Evolutionary conservation across 805 yeast genomes (phyloP), one percentile per base, ranked within the genome.

Genomic region (Starmerella kuoi): DNA sequence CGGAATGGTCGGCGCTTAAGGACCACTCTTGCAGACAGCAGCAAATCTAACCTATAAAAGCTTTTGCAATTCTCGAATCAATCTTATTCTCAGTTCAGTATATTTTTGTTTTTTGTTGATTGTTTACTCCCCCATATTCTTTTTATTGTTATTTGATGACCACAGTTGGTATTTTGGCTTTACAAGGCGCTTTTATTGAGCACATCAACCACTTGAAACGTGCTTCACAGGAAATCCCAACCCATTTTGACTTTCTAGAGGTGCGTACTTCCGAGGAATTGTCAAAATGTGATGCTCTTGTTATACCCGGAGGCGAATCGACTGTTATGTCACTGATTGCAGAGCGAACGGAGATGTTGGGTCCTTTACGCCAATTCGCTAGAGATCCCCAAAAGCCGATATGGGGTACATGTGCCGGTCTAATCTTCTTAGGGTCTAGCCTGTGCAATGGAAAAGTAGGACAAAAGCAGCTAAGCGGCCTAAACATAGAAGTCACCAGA

Each of bases 361-460:
- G 67, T 21, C 79, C 80, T 2, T 61, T 81, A 41, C 59, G 66
- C 31, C 55, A 63, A 11, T 74, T 71, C 56, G 73, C 76, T 20
- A 65, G 68, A 37, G 61, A 54, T 25, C 51, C 68, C 6, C 61
- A 62, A 18, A 72, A 70, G 46, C 76, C 82, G 1, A 70, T 75
- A 11, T 82, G 93, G 93, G 93, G 93, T 0, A 82, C 93, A 1
- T 82, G 93, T 60, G 93, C 93, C 2, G 93, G 93, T 2, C 62
- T 82, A 51, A 81, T 82, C 39, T 67, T 80, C 49, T 62, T 82
- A 20, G 70, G 86, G 6, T 64, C 69, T 42, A 63, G 77, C 28
- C 61, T 67, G 14, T 69, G 73, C 53, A 78, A 75, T 18, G 67
- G 60, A 6, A 47, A 51, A 37, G 66, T 64, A 1, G 68, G 71